Evolutionary conservation across 805 yeast genomes (phyloP).

Genomic region (Yarrowia deformans): DNA sequence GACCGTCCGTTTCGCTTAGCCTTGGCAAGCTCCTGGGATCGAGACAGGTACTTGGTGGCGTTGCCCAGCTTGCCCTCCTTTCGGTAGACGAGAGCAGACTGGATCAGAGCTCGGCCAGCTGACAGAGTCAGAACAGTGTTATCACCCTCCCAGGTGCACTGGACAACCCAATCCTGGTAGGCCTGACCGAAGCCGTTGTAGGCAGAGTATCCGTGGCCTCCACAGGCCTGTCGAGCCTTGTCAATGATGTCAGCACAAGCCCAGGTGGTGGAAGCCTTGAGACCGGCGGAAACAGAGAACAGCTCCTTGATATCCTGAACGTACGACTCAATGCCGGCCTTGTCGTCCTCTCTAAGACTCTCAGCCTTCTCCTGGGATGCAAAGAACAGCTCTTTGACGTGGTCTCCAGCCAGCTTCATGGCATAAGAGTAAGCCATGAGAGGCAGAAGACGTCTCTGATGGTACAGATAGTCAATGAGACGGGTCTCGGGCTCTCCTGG

Average conservation of each 20-base stretch:
- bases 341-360: conserved; percentile 59
- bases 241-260: conserved; percentile 78
- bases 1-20: conserved; percentile 44
- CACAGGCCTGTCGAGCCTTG: conserved; percentile 91
- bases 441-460: conserved; percentile 87
- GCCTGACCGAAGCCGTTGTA: conserved; percentile 91
- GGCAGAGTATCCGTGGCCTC: conserved; percentile 94
- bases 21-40: conserved; percentile 41
- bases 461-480: conserved; percentile 84
- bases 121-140: conserved; percentile 85
- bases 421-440: conserved; percentile 80
- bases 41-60: conserved; percentile 55
- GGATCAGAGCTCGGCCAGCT: conserved; percentile 78
- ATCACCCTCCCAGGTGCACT: conserved; percentile 99
- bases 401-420: conserved; percentile 72
- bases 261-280: conserved; percentile 93
- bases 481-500: conserved; percentile 67
- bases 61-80: conserved; percentile 57
- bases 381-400: conserved; percentile 62
- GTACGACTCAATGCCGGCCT: conserved; percentile 58
- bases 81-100: conserved; percentile 54
- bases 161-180: conserved; percentile 93
- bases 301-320: conserved; percentile 70
- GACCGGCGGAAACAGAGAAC: conserved; percentile 83
- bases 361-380: conserved; percentile 54